Base-by-base conservation (phyloP, 768 basidiomycete genomes). In the Lactarius psammicola region DNA sequence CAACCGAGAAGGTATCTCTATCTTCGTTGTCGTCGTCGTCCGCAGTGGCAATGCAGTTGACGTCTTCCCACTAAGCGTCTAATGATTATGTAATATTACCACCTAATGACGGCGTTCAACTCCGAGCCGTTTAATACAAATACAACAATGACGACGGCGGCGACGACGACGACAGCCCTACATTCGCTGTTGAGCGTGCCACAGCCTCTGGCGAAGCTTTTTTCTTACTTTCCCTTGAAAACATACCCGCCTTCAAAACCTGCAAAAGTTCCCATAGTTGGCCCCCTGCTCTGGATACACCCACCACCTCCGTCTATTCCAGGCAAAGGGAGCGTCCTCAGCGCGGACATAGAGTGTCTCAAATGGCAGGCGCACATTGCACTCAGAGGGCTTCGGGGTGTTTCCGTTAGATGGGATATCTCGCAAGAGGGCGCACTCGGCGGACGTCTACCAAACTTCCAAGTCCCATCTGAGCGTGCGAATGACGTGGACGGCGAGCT, bases 341-440 rank as follows among this genome's bases (percentile, higher is more conserved):
- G 89, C 75, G 75, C 80, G 60, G 92, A 94, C 76, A 87, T 93
- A 70, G 90, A 93, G 70, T 94, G 92, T 74, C 83, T 94, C 73
- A 93, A 92, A 76, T 94, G 92, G 92, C 92, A 94, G 75, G 90
- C 92, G 0, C 92, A 89, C 70, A 79, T 90, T 56, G 87, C 87
- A 31, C 84, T 88, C 56, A 86, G 89, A 64, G 85, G 84, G 9
- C 72, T 89, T 65, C 72, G 71, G 23, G 68, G 74, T 70, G 75
- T 90, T 62, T 76, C 75, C 26, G 74, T 92, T 17, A 84, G 89
- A 53, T 89, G 84, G 77, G 88, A 93, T 75, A 79, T 94, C 33
- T 74, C 82, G 18, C 79, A 84, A 28, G 86, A 89, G 60, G 92
- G 92, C 38, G 88, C 85, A 6, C 75, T 90, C 44, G 88, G 85